phyloP scores from a whole-genome alignment of 2,329 filamentous ascomycete genomes.

The Hirsutella thompsonii region DNA sequence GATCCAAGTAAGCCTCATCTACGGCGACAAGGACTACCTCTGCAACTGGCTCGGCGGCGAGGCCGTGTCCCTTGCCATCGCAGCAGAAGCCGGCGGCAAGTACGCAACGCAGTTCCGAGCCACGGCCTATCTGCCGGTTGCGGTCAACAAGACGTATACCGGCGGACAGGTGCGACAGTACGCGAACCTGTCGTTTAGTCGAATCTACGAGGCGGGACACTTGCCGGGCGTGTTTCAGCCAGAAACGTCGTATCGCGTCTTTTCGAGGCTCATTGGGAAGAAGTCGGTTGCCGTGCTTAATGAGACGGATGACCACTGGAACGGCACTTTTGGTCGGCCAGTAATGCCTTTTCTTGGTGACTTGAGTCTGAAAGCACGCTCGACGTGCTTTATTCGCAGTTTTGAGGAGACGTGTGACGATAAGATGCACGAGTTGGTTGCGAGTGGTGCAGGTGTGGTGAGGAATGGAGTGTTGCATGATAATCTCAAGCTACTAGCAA shows the following conservation, averaged over 20 bases:
- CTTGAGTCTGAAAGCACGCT: too few species aligned
- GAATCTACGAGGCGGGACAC: slow-evolving; percentile 55
- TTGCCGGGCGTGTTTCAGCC: slow-evolving; percentile 49
- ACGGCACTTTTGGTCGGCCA: too few species aligned
- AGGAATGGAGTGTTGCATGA: too few species aligned
- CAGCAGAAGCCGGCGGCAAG: slow-evolving; percentile 29
- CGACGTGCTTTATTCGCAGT: too few species aligned
- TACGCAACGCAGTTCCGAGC: slow-evolving; percentile 43
- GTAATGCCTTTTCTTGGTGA: too few species aligned
- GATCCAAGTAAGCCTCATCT: slow-evolving; percentile 58
- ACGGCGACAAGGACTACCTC: slow-evolving; percentile 51
- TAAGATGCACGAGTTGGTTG: too few species aligned
- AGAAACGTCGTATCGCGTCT: slow-evolving; percentile 43
- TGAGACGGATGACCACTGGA: too few species aligned
- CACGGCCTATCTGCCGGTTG: slow-evolving; percentile 61
- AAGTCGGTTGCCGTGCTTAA: too few species aligned
- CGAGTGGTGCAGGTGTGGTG: too few species aligned
- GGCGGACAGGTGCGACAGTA: slow-evolving; percentile 65
- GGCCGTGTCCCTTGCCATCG: slow-evolving; percentile 52
- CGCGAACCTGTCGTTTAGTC: slow-evolving; percentile 58
- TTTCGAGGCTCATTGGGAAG: slow-evolving; percentile 13
- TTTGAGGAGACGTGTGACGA: too few species aligned
- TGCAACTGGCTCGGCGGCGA: slow-evolving; percentile 63
- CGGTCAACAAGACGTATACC: slow-evolving; percentile 54
- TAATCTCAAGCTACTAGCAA: too few species aligned